These are phyloP conservation scores for Thelonectria rubi DNA, from an alignment of 2,329 filamentous ascomycete genomes.

Conservation along the genomic window DNA sequence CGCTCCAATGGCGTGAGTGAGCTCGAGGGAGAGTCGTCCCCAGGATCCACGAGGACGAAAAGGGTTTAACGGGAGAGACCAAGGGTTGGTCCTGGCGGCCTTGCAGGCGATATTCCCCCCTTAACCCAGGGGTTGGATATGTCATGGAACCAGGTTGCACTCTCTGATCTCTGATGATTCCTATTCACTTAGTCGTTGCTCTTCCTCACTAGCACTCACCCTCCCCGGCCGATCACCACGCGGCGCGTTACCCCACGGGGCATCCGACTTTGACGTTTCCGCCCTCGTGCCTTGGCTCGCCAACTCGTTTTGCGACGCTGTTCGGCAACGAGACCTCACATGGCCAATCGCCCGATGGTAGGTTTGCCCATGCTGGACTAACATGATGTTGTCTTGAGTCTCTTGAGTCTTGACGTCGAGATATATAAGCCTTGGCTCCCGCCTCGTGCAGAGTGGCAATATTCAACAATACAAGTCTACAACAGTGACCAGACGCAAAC, in stretches of 20 bases:
- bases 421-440: constrained; percentile 5
- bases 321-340: constrained; percentile 13
- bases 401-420: neutral
- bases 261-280: constrained; percentile 8
- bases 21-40: neutral
- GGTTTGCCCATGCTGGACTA: constrained; percentile 5
- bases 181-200: too few species aligned
- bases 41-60: neutral
- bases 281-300: constrained; percentile 5
- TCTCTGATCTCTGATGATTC: too few species aligned
- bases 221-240: neutral
- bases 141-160: too few species aligned
- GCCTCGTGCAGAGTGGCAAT: too few species aligned
- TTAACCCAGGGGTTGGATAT: too few species aligned
- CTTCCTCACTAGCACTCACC: too few species aligned
- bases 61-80: neutral
- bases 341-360: constrained; percentile 16
- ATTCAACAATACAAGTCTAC: too few species aligned
- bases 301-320: neutral
- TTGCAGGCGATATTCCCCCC: too few species aligned
- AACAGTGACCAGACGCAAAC: too few species aligned
- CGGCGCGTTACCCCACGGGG: constrained; percentile 20
- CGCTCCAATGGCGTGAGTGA: constrained; percentile 17
- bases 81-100: neutral
- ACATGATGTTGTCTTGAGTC: neutral